phyloP scores from a whole-genome alignment of 148 eudicot species.

The Amaranthus palmeri region DNA sequence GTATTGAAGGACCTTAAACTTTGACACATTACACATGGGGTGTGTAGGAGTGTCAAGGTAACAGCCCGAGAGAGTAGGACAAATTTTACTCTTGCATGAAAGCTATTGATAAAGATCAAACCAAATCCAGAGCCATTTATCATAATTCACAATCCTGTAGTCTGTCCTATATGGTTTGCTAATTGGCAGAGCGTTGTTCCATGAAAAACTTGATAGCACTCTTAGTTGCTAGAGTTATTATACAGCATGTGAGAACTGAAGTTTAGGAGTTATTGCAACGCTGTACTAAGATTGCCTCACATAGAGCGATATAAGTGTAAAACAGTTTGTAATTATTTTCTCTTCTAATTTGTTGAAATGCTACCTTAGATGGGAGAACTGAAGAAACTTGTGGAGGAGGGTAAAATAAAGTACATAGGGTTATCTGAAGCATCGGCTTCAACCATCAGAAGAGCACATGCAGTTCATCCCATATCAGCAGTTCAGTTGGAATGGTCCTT shows the following conservation, averaged over 20 bases:
- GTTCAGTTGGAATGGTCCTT: conserved; percentile 39
- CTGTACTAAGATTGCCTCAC: background rate
- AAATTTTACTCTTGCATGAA: too few relatives aligned
- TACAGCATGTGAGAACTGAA: background rate
- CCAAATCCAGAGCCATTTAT: background rate
- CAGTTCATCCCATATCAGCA: conserved; percentile 37
- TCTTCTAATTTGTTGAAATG: background rate
- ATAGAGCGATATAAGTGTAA: background rate
- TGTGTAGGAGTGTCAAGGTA: too few relatives aligned
- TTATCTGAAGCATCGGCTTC: conserved; percentile 39
- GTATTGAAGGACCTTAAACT: background rate
- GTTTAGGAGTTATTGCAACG: background rate
- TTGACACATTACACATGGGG: background rate
- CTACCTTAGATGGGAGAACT: conserved; percentile 35
- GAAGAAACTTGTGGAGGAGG: conserved; percentile 35
- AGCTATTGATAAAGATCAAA: too few relatives aligned
- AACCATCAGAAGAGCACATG: conserved; percentile 40
- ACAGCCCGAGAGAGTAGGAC: too few relatives aligned
- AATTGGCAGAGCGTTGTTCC: background rate
- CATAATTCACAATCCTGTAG: background rate
- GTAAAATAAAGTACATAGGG: conserved; percentile 35
- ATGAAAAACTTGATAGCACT: background rate
- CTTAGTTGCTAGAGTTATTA: background rate
- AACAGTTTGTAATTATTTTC: background rate
- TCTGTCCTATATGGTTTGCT: background rate